Evolutionary conservation across 176 grass and related monocot species (phyloP).

Genomic region (Triticum timopheevii): DNA sequence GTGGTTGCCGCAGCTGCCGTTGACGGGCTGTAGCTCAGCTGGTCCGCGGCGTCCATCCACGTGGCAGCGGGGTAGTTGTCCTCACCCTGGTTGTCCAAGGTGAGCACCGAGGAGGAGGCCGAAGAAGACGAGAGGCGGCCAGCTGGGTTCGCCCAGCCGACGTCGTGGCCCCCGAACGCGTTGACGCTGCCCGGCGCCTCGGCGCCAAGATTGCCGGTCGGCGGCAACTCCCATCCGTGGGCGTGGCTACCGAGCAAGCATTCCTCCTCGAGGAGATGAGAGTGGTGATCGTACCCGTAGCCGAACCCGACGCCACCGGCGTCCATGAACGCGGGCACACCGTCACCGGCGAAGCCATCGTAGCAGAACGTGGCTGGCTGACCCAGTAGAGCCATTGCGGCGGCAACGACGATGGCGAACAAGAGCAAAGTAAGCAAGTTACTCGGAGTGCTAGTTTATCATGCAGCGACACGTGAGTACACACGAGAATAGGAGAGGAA

Average conservation of each 20-base stretch:
- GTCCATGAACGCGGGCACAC: background rate
- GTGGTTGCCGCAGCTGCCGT: background rate
- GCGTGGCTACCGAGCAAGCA: background rate
- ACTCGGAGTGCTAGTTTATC: background rate
- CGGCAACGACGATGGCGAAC: background rate
- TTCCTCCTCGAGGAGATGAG: slow-evolving; percentile 1
- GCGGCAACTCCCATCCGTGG: background rate
- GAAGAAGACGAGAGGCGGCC: background rate
- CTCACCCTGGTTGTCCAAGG: slow-evolving; percentile 1
- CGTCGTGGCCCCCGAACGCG: background rate
- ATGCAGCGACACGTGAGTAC: background rate
- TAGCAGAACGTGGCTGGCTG: background rate
- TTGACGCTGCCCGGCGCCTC: background rate
- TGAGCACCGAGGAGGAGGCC: background rate
- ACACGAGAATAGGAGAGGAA: background rate
- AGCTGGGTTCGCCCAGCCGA: background rate
- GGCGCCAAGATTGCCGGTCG: background rate
- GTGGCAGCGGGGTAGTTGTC: background rate
- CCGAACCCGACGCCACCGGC: background rate
- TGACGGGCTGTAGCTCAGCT: background rate
- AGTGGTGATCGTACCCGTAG: background rate
- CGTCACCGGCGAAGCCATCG: background rate
- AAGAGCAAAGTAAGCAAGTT: background rate
- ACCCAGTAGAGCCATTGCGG: slow-evolving; percentile 7
- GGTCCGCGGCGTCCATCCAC: background rate